Evolutionary conservation across 1,284 basidiomycete species (phyloP).

Genomic region (Ceratobasidium sp.): DNA sequence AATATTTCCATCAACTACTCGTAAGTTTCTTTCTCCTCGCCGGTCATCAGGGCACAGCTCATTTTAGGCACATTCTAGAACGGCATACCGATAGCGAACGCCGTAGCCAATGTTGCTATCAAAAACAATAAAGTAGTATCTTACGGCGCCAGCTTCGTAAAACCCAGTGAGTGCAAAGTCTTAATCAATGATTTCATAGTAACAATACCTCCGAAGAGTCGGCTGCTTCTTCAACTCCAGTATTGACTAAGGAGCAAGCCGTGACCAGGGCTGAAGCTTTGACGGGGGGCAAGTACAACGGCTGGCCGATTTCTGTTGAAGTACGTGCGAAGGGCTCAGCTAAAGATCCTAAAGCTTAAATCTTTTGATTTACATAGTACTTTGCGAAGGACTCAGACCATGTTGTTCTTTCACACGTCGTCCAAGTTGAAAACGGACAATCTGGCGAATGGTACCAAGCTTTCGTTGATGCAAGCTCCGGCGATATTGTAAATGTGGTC

Average conservation of each 20-base stretch:
- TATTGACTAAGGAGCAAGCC: slow-evolving; percentile 41
- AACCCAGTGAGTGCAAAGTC: slow-evolving; percentile 55
- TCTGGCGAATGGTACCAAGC: slow-evolving; percentile 50
- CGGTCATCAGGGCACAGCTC: neutral
- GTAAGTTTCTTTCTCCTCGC: slow-evolving; percentile 51
- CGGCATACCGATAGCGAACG: slow-evolving; percentile 63
- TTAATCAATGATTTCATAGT: neutral
- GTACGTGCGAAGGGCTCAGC: neutral
- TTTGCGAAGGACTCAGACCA: slow-evolving; percentile 42
- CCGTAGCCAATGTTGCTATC: slow-evolving; percentile 65
- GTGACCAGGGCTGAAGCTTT: slow-evolving; percentile 38
- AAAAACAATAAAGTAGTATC: slow-evolving; percentile 60
- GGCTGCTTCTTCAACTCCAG: slow-evolving; percentile 44
- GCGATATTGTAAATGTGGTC: slow-evolving; percentile 40
- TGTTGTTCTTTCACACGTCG: slow-evolving; percentile 44
- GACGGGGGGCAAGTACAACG: slow-evolving; percentile 25
- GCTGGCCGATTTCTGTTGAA: slow-evolving; percentile 20
- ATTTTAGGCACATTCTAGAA: slow-evolving; percentile 54
- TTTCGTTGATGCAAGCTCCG: slow-evolving; percentile 36
- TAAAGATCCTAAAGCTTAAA: neutral
- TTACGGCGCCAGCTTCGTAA: slow-evolving; percentile 67
- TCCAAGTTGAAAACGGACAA: slow-evolving; percentile 46
- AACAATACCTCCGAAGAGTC: slow-evolving; percentile 21
- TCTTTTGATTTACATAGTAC: slow-evolving; percentile 18
- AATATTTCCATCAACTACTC: slow-evolving; percentile 62